These are phyloP conservation scores for Raffaelea deltoideospora DNA, from an alignment of 2,329 filamentous ascomycete genomes.

Conservation along the genomic window DNA sequence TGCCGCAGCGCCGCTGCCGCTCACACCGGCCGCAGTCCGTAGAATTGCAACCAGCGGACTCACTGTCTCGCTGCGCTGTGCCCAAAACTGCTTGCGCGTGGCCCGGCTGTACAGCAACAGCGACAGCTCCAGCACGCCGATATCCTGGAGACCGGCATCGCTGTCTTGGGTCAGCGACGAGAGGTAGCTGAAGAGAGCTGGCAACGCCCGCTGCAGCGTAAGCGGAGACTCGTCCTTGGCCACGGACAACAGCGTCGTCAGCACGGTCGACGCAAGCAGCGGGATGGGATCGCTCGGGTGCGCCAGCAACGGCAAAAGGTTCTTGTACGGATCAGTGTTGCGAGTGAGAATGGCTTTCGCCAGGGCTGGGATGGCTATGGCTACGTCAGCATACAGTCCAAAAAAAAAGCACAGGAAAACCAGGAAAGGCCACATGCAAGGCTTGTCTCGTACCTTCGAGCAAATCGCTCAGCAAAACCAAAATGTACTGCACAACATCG, in stretches of 20 bases:
- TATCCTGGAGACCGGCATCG: conserved; percentile 85
- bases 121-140: conserved; percentile 85
- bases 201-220: conserved; percentile 57
- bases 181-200: conserved; percentile 73
- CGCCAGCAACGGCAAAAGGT: conserved; percentile 68
- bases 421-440: no score
- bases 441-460: conserved; percentile 69
- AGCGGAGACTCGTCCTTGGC: conserved; percentile 48
- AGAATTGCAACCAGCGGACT: conserved; percentile 72
- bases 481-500: conserved; percentile 88
- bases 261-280: conserved; percentile 74
- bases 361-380: conserved; percentile 40
- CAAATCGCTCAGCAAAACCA: conserved; percentile 77
- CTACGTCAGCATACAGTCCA: background rate
- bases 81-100: conserved; percentile 77
- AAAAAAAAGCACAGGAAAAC: background rate
- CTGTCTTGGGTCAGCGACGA: conserved; percentile 63
- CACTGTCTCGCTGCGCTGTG: conserved; percentile 73
- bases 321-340: conserved; percentile 56
- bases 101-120: conserved; percentile 61
- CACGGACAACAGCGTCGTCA: conserved; percentile 61
- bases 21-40: conserved; percentile 57
- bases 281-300: conserved; percentile 72
- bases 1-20: conserved; percentile 32
- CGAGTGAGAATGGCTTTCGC: conserved; percentile 62